Percentiles rank a stretch among this genome's conserved stretches.
Conservation (phyloP, 176 grass and related monocot genomes). For the Canna indica region DNA sequence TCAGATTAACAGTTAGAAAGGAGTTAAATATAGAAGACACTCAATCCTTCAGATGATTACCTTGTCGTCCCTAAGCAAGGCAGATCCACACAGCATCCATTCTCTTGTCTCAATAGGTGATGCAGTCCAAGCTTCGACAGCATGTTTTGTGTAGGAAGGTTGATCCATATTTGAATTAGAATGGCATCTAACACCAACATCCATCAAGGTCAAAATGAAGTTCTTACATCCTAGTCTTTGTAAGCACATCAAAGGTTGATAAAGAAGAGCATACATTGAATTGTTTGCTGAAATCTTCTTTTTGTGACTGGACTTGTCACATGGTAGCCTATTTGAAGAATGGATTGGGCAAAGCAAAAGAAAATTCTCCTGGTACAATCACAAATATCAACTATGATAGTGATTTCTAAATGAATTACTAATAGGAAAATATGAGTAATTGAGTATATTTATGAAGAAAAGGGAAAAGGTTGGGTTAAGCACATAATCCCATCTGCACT, state of each 20-base stretch:
- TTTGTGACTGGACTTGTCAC: constrained; percentile 54
- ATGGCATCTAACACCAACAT: not conserved
- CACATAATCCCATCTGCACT: constrained; percentile 80
- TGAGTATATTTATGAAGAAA: constrained; percentile 5
- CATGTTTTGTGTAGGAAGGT: constrained; percentile 33
- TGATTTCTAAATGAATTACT: not conserved
- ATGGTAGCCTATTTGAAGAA: constrained; percentile 68
- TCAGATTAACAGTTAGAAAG: not conserved
- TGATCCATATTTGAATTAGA: constrained; percentile 26
- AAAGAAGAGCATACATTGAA: constrained; percentile 26
- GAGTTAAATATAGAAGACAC: not conserved
- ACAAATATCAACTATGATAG: not conserved
- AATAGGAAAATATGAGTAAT: not conserved
- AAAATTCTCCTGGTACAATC: constrained; percentile 52
- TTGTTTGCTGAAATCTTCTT: constrained; percentile 33
- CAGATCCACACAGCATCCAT: constrained; percentile 84
- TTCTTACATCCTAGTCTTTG: constrained; percentile 20
- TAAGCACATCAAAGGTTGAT: constrained; percentile 3
- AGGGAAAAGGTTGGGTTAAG: not conserved
- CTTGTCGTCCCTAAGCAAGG: constrained; percentile 52
- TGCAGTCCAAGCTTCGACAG: constrained; percentile 34
- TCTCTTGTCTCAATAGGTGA: constrained; percentile 38
- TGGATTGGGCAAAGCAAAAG: constrained; percentile 84
- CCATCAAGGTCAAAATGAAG: constrained; percentile 4
- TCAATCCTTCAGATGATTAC: constrained; percentile 19